These are phyloP conservation scores for Mangifera indica DNA, from an alignment of 345 rosid species.

Conservation along the genomic window DNA sequence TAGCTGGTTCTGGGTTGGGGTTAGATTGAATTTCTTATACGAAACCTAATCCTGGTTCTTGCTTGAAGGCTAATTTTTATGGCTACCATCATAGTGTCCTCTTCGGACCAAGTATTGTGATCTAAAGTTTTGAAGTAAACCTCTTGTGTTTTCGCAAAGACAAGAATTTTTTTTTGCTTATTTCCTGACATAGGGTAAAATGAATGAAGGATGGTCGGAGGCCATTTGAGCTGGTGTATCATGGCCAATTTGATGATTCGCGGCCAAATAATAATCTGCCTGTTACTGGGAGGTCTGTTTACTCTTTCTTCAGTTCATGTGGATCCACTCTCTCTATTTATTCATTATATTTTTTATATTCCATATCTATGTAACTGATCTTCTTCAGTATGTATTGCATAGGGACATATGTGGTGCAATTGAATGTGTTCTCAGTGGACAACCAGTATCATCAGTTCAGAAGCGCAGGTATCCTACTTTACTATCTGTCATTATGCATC, in stretches of 20 bases:
- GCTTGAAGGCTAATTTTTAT: background rate
- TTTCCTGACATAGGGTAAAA: background rate
- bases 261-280: conserved; percentile 68
- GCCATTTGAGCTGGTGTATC: conserved; percentile 92
- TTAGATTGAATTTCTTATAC: background rate
- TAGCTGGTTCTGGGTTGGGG: background rate
- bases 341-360: background rate
- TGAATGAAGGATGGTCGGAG: conserved; percentile 69
- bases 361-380: conserved; percentile 9
- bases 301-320: background rate
- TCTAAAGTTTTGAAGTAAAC: background rate
- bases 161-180: background rate
- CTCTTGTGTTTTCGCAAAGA: background rate
- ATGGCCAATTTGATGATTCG: conserved; percentile 90
- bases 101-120: background rate
- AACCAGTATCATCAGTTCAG: conserved; percentile 57
- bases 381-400: conserved; percentile 14
- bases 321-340: background rate
- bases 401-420: conserved; percentile 78
- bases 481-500: conserved; percentile 3
- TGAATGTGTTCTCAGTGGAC: conserved; percentile 75
- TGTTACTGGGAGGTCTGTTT: conserved; percentile 74
- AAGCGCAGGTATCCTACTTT: conserved; percentile 61
- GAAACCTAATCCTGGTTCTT: background rate
- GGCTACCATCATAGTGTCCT: background rate